These are phyloP conservation scores for Aspergillus hancockii DNA, from an alignment of 495 filamentous ascomycete genomes.

Conservation along the genomic window DNA sequence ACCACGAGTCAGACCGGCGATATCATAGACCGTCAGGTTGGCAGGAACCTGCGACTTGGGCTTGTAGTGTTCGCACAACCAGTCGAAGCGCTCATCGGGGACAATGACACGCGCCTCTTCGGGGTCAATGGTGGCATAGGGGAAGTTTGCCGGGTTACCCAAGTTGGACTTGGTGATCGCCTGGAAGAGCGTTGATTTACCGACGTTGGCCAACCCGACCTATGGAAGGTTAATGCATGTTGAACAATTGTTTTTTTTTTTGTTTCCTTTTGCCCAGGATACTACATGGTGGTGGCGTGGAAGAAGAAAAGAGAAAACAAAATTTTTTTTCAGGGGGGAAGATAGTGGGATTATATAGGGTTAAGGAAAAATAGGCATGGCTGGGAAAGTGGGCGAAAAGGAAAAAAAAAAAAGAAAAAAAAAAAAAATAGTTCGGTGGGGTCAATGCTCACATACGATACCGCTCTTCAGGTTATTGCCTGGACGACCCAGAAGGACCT, in stretches of 20 bases:
- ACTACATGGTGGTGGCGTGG: slow-evolving; percentile 5
- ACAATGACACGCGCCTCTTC: slow-evolving; percentile 98
- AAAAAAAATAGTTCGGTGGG: slow-evolving; percentile 36
- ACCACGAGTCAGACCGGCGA: slow-evolving; percentile 93
- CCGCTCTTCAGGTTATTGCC: slow-evolving; percentile 99
- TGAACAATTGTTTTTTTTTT: slow-evolving; percentile 1
- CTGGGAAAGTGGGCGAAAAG: slow-evolving; percentile 27
- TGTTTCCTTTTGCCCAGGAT: not conserved
- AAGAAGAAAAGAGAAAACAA: slow-evolving; percentile 8
- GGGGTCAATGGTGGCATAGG: slow-evolving; percentile 97
- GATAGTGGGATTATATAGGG: slow-evolving; percentile 20
- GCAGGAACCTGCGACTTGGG: slow-evolving; percentile 95
- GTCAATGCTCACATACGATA: slow-evolving; percentile 79
- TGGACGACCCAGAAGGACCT: slow-evolving; percentile 78
- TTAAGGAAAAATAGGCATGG: slow-evolving; percentile 13
- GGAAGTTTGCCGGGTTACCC: slow-evolving; percentile 99
- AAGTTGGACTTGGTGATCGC: slow-evolving; percentile 97
- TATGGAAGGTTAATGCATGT: slow-evolving; percentile 32
- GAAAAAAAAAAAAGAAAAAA: slow-evolving; percentile 33
- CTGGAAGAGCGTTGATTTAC: slow-evolving; percentile 99
- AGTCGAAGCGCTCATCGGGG: slow-evolving; percentile 94
- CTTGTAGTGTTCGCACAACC: slow-evolving; percentile 93
- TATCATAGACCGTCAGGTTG: slow-evolving; percentile 98
- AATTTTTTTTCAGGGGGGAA: slow-evolving; percentile 28
- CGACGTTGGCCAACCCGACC: slow-evolving; percentile 99